Evolutionary conservation across 805 yeast genomes (phyloP).

Genomic region (Debaryomyces hansenii): DNA sequence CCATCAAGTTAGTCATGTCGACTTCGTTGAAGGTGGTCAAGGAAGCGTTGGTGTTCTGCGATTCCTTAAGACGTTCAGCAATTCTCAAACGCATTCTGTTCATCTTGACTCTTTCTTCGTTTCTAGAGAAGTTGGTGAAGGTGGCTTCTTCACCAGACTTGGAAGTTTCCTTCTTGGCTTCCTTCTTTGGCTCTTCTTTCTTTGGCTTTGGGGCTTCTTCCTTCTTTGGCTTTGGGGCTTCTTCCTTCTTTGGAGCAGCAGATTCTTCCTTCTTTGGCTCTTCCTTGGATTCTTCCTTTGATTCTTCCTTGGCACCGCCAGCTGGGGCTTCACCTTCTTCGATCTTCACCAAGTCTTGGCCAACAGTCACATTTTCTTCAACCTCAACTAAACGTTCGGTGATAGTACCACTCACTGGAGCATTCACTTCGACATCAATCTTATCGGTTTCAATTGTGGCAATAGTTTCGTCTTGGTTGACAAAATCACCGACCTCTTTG

Average conservation of each 20-base stretch:
- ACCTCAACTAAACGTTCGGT: slow-evolving; percentile 78
- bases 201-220: slow-evolving; percentile 29
- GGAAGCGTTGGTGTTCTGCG: slow-evolving; percentile 98
- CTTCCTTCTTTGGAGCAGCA: slow-evolving; percentile 34
- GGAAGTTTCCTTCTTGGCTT: slow-evolving; percentile 25
- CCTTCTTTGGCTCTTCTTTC: slow-evolving; percentile 22
- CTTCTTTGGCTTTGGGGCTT: slow-evolving; percentile 30
- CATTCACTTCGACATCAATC: slow-evolving; percentile 94
- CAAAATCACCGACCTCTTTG: slow-evolving; percentile 84
- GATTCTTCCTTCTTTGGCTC: slow-evolving; percentile 18
- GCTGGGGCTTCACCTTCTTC: slow-evolving; percentile 77
- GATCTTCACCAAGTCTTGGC: slow-evolving; percentile 85
- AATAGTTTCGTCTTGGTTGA: slow-evolving; percentile 80
- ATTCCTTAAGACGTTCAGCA: slow-evolving; percentile 98
- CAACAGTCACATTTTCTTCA: slow-evolving; percentile 94
- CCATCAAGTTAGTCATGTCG: slow-evolving; percentile 89
- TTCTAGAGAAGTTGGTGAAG: slow-evolving; percentile 64
- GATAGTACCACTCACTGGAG: slow-evolving; percentile 89
- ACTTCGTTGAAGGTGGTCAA: slow-evolving; percentile 97
- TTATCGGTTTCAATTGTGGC: slow-evolving; percentile 99
- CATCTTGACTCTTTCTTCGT: slow-evolving; percentile 93
- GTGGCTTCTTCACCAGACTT: slow-evolving; percentile 34
- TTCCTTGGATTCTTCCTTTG: slow-evolving; percentile 31
- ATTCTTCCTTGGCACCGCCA: slow-evolving; percentile 39
- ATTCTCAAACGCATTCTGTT: slow-evolving; percentile 99